A percentile compares a stretch with the other conserved stretches of the same genome.
phyloP scores from a whole-genome alignment of 164 flowering plant genomes.

The Platanus orientalis region DNA sequence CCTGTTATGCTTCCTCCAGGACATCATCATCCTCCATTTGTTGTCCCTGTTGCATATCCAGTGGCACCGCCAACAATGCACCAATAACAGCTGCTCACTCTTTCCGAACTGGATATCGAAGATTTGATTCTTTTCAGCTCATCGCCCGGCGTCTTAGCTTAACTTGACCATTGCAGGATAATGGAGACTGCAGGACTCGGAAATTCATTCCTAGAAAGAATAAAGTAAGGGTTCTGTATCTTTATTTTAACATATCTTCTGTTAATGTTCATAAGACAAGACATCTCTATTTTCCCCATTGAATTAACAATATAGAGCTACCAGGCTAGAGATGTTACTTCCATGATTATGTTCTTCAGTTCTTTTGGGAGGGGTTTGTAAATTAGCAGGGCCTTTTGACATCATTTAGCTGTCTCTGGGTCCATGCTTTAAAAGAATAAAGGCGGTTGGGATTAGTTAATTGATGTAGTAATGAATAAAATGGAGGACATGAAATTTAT shows the following conservation, averaged over 20 bases:
- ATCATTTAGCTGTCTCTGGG: neutral
- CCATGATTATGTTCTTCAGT: neutral
- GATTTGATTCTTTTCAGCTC: neutral
- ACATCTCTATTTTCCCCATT: neutral
- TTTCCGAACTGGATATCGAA: neutral
- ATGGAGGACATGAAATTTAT: no score
- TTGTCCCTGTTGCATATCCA: constrained; percentile 59
- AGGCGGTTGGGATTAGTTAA: no score
- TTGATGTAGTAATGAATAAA: no score
- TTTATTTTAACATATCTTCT: no score
- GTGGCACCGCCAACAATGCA: constrained; percentile 60
- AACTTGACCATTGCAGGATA: neutral
- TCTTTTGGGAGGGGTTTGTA: neutral
- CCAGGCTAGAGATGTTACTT: neutral
- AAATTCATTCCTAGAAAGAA: no score
- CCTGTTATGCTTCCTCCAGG: constrained; percentile 68
- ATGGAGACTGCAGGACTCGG: neutral
- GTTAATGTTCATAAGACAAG: neutral
- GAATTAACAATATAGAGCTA: neutral
- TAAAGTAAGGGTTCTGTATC: no score
- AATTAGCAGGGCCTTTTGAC: neutral
- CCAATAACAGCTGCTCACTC: constrained; percentile 23
- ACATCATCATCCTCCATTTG: constrained; percentile 45
- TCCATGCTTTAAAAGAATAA: neutral
- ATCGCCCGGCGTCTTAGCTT: neutral